Evolutionary conservation across 495 filamentous ascomycete genomes (phyloP).

Genomic region (Talaromyces borbonicus): DNA sequence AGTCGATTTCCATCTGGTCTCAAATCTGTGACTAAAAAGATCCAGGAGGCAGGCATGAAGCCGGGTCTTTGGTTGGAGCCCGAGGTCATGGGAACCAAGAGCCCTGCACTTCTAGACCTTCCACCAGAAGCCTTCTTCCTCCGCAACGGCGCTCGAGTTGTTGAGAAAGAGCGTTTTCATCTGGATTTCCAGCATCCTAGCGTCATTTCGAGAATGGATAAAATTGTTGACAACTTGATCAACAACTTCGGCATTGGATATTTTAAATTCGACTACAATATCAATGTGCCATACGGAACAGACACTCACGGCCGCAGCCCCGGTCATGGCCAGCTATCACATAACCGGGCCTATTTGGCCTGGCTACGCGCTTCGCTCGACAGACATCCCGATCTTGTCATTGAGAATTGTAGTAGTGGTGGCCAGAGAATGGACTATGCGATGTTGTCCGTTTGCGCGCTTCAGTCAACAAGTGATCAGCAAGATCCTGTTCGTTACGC

Average conservation of each 20-base stretch:
- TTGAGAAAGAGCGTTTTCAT: conserved; percentile 15
- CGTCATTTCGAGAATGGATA: conserved; percentile 11
- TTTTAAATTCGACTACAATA: conserved; percentile 23
- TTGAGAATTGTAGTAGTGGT: conserved; percentile 15
- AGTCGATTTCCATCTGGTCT: conserved; percentile 18
- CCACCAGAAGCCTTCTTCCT: conserved; percentile 17
- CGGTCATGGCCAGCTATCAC: conserved; percentile 11
- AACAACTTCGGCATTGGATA: conserved; percentile 13
- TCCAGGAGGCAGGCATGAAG: conserved; percentile 10
- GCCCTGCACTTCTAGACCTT: conserved; percentile 9
- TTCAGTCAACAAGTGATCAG: conserved; percentile 17
- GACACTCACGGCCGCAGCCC: conserved; percentile 12
- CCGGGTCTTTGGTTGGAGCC: conserved; percentile 20
- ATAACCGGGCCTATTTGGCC: conserved; percentile 12
- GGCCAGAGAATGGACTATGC: conserved; percentile 17
- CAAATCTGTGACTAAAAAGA: conserved; percentile 6
- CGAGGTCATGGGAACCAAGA: conserved; percentile 16
- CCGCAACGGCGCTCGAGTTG: conserved; percentile 9
- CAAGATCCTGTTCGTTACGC: conserved; percentile 15
- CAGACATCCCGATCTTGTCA: conserved; percentile 10
- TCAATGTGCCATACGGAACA: conserved; percentile 16
- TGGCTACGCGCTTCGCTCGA: conserved; percentile 13
- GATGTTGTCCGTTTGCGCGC: conserved; percentile 11
- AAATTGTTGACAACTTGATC: conserved; percentile 10
- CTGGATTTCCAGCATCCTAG: conserved; percentile 12